Evolutionary conservation across 2,329 filamentous ascomycete species (phyloP).

Genomic region (Stagonosporopsis cucurbitacearum): DNA sequence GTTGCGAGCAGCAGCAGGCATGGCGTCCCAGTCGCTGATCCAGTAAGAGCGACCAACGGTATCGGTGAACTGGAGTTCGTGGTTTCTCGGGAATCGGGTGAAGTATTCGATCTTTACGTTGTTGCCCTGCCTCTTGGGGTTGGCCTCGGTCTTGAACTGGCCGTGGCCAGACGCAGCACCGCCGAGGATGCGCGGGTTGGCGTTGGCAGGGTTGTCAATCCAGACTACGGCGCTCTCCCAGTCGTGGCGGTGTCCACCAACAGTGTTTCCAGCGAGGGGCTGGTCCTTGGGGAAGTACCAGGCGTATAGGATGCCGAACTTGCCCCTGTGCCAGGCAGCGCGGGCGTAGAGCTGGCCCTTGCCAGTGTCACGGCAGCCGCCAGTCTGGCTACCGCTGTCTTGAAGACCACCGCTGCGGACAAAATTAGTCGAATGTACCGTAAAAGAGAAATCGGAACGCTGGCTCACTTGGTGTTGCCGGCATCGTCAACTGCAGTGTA

Average conservation of each 20-base stretch:
- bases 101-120: slow-evolving; percentile 56
- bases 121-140: slow-evolving; percentile 47
- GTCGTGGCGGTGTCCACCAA: slow-evolving; percentile 59
- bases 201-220: slow-evolving; percentile 49
- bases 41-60: neutral
- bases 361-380: slow-evolving; percentile 50
- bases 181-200: slow-evolving; percentile 51
- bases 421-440: neutral
- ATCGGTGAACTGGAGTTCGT: slow-evolving; percentile 46
- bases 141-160: slow-evolving; percentile 47
- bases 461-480: slow-evolving; percentile 60
- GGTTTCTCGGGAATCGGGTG: slow-evolving; percentile 55
- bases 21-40: slow-evolving; percentile 55
- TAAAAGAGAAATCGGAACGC: neutral
- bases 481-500: slow-evolving; percentile 65
- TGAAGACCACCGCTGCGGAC: slow-evolving; percentile 51
- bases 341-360: slow-evolving; percentile 59
- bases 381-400: slow-evolving; percentile 48
- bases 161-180: slow-evolving; percentile 61
- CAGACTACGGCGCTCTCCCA: slow-evolving; percentile 61
- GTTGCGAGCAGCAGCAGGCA: slow-evolving; percentile 48
- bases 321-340: slow-evolving; percentile 46
- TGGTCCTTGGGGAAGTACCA: slow-evolving; percentile 59
- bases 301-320: slow-evolving; percentile 58
- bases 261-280: slow-evolving; percentile 45